Conservation (phyloP, 2,329 filamentous ascomycete genomes). For the Ophiostoma sp. region DNA sequence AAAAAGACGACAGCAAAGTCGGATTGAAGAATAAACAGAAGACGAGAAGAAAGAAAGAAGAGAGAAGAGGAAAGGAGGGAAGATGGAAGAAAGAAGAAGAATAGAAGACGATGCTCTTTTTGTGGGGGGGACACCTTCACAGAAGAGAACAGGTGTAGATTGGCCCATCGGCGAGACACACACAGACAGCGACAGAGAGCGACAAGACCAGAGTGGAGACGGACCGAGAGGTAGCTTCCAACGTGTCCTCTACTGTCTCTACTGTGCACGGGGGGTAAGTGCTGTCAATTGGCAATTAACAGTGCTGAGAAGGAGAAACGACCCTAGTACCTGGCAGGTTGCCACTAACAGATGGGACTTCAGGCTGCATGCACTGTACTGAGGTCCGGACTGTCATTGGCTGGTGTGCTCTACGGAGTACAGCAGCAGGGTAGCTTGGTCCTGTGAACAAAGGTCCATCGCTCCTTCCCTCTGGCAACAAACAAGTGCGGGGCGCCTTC, state of each 20-base stretch:
- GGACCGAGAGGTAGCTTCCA: conserved; percentile 21
- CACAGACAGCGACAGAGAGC: background rate
- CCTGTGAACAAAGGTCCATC: conserved; percentile 8
- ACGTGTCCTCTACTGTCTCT: conserved; percentile 29
- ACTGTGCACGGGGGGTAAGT: background rate
- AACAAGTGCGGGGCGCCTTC: conserved; percentile 24
- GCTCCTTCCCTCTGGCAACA: background rate
- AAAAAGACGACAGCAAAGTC: conserved; percentile 15
- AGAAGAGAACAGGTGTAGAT: conserved; percentile 23
- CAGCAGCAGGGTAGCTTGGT: conserved; percentile 8
- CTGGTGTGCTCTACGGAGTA: background rate
- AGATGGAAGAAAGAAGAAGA: conserved; percentile 18
- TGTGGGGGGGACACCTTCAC: conserved; percentile 17
- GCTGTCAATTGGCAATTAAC: background rate
- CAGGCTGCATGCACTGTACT: conserved; percentile 18
- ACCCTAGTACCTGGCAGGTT: conserved; percentile 16
- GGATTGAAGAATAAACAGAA: conserved; percentile 21
- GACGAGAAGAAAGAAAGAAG: conserved; percentile 17
- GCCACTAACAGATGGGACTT: conserved; percentile 1
- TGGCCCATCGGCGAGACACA: background rate
- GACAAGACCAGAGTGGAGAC: conserved; percentile 16
- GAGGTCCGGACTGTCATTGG: background rate
- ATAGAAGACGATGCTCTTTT: conserved; percentile 23
- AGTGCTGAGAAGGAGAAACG: background rate
- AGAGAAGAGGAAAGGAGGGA: conserved; percentile 12